Evolutionary conservation across 75 land plant species (phyloP).

Genomic region (Pinus tabuliformis): DNA sequence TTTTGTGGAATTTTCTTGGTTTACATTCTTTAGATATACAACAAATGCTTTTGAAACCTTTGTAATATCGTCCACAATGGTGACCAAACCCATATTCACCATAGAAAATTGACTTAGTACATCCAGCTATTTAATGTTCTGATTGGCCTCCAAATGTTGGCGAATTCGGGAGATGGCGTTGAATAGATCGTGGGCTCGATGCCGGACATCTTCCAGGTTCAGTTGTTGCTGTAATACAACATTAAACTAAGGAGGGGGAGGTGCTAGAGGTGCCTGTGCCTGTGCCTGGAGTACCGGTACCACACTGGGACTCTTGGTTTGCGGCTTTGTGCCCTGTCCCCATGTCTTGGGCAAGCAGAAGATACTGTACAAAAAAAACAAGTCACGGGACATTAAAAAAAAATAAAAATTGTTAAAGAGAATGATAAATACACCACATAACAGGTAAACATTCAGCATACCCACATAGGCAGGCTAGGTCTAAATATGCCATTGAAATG

Average conservation of each 20-base stretch:
- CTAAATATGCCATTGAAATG: too few relatives aligned
- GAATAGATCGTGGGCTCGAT: conserved; percentile 35
- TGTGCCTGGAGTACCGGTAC: too few relatives aligned
- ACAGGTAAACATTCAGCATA: too few relatives aligned
- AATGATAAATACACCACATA: too few relatives aligned
- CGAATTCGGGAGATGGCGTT: conserved; percentile 33
- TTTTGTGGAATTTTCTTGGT: conserved; percentile 89
- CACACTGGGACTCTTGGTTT: too few relatives aligned
- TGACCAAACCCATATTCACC: conserved; percentile 92
- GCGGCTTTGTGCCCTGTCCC: too few relatives aligned
- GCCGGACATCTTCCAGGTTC: conserved; percentile 31
- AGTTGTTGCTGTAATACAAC: conserved; percentile 21
- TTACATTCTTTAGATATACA: conserved; percentile 88
- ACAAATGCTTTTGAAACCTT: conserved; percentile 91
- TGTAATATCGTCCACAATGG: conserved; percentile 94
- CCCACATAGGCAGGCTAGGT: too few relatives aligned
- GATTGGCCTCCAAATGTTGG: not conserved
- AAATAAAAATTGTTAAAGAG: too few relatives aligned
- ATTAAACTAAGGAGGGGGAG: not conserved
- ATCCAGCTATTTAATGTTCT: conserved; percentile 35
- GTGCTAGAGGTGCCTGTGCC: too few relatives aligned
- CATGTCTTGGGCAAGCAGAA: too few relatives aligned
- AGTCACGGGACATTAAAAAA: too few relatives aligned
- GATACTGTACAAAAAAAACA: too few relatives aligned
- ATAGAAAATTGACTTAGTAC: conserved; percentile 88